Conservation (phyloP, 2,329 filamentous ascomycete genomes). For the Exophiala dermatitidis region DNA sequence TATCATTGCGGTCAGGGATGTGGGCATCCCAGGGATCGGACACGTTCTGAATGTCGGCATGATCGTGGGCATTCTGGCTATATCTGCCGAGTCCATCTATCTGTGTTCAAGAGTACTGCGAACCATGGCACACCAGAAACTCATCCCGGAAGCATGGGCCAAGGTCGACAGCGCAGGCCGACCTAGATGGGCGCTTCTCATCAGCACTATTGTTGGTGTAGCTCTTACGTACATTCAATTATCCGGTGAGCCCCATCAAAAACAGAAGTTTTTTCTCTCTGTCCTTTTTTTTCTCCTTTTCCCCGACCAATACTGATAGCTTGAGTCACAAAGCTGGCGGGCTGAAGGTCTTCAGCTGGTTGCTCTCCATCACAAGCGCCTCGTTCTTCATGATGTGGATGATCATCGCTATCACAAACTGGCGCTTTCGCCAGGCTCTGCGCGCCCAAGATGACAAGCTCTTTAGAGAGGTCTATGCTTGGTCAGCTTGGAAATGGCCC, state of each 20-base stretch:
- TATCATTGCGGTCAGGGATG: conserved; percentile 30
- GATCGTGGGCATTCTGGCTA: conserved; percentile 31
- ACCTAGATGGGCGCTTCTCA: conserved; percentile 28
- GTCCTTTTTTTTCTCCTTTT: neutral
- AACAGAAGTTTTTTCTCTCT: too few species aligned
- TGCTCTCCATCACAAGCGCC: conserved; percentile 30
- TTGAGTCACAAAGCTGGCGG: conserved; percentile 10
- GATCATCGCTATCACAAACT: conserved; percentile 31
- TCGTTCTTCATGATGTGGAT: conserved; percentile 34
- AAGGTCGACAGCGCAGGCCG: conserved; percentile 30
- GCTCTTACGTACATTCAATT: conserved; percentile 32
- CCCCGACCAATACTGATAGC: neutral
- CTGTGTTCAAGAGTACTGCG: conserved; percentile 31
- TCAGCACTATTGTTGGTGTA: conserved; percentile 28
- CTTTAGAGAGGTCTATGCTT: conserved; percentile 29
- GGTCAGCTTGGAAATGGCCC: conserved; percentile 30
- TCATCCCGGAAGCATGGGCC: conserved; percentile 30
- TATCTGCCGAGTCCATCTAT: conserved; percentile 32
- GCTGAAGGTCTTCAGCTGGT: conserved; percentile 28
- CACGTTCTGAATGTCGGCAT: conserved; percentile 32
- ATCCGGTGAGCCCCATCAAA: conserved; percentile 17
- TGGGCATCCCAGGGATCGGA: conserved; percentile 29
- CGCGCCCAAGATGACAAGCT: conserved; percentile 28
- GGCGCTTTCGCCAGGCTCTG: conserved; percentile 30
- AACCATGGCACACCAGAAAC: conserved; percentile 29